Base-by-base conservation (phyloP, 306 rosid species). In the Cucumis cinereus region DNA sequence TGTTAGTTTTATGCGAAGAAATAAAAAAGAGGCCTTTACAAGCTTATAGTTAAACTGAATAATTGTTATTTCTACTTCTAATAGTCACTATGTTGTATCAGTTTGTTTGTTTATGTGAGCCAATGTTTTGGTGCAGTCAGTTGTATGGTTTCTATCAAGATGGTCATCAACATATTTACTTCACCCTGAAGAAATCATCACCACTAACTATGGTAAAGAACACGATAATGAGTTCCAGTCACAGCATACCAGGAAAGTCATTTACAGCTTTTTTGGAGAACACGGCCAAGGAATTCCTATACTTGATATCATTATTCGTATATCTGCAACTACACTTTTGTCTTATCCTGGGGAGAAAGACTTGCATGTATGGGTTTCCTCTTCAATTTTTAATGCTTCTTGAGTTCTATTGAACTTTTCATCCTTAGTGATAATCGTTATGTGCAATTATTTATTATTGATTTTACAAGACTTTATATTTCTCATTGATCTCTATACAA, bases 81-180 rank as follows among this genome's bases (percentile, higher is more conserved):
- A 41, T 40, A 41, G 55, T 22, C 20, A 38, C 43, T 11, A 23
- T 41, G 74, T 36, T 43, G 55, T 43, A 40, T 41, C 55, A 15
- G 41, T 71, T 49, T 2, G 41, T 71, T 49, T 2, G 54, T 26
- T 71, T 49, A 71, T 71, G 45, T 49, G 43, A 47, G 58, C 16
- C 58, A 24, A 28, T 71, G 41, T 71, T 47, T 71, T 71, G 75
- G 52, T 84, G 88, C 92, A 94, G 98, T 90, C 98, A 80, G 77
- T 94, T 80, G 81, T 94, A 77, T 94, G 98, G 98, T 91, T 94
- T 85, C 92, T 94, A 76, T 92, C 97, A 78, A 89, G 98, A 83
- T 94, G 98, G 98, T 91, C 94, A 69, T 89, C 84, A 54, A 91
- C 98, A 38, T 94, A 87, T 86, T 80, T 94, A 67, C 84, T 94